Conservation (phyloP, 768 basidiomycete genomes). For the Boletus tomentosulus region DNA sequence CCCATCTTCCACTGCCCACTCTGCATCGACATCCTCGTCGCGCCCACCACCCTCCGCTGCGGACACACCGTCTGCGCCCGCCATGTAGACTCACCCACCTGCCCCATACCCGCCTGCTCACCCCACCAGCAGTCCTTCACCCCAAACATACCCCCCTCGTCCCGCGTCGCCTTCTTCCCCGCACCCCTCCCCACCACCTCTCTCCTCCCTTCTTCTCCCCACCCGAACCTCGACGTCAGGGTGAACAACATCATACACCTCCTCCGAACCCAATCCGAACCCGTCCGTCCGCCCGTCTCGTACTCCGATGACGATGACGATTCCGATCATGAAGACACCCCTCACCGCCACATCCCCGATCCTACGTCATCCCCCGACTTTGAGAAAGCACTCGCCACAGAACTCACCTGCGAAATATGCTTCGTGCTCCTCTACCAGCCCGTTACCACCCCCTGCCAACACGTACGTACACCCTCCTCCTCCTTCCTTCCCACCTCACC, state of each 20-base stretch:
- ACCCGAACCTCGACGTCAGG: constrained; percentile 46
- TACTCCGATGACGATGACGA: constrained; percentile 33
- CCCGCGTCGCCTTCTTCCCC: constrained; percentile 32
- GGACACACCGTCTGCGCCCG: constrained; percentile 75
- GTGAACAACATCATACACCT: constrained; percentile 53
- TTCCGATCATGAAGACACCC: constrained; percentile 27
- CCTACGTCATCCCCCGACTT: constrained; percentile 34
- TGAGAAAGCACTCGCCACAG: constrained; percentile 57
- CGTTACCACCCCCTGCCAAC: constrained; percentile 92
- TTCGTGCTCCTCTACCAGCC: constrained; percentile 80
- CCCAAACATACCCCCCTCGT: constrained; percentile 41
- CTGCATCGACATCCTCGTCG: constrained; percentile 41
- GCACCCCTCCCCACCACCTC: constrained; percentile 28
- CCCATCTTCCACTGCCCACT: constrained; percentile 50
- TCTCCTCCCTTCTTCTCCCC: not conserved
- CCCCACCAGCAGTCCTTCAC: constrained; percentile 14
- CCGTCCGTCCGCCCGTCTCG: constrained; percentile 13
- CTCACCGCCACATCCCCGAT: constrained; percentile 5
- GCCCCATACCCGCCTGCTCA: constrained; percentile 37
- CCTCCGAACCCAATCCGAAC: constrained; percentile 22
- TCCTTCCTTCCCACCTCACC: constrained; percentile 10
- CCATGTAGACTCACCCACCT: constrained; percentile 39
- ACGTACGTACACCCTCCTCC: constrained; percentile 48
- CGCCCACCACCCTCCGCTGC: constrained; percentile 63
- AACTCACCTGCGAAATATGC: constrained; percentile 91